Evolutionary conservation across 306 rosid species (phyloP).

Genomic region (Sesbania bispinosa): DNA sequence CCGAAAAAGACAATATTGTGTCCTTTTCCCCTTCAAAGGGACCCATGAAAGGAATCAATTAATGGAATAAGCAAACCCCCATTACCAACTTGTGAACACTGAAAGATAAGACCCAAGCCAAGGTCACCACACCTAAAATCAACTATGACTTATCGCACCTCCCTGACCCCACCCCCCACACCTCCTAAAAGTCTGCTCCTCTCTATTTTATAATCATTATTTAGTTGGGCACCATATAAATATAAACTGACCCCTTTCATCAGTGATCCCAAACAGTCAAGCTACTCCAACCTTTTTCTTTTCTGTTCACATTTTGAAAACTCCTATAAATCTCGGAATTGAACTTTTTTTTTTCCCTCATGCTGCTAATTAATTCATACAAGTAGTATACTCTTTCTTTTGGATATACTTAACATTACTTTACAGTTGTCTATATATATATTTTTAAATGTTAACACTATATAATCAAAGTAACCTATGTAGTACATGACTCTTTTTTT

Average conservation of each 20-base stretch:
- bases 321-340: neutral
- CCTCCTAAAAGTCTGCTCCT: conserved; percentile 1
- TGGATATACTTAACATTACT: neutral
- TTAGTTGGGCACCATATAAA: conserved; percentile 9
- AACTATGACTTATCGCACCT: conserved; percentile 31
- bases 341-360: neutral
- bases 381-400: neutral
- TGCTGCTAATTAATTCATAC: neutral
- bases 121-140: conserved; percentile 31
- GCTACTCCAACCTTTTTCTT: neutral
- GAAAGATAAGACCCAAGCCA: conserved; percentile 33
- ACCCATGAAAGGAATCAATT: conserved; percentile 36
- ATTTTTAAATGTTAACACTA: neutral
- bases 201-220: conserved; percentile 2
- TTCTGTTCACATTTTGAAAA: conserved; percentile 20
- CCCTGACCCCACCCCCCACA: conserved; percentile 23
- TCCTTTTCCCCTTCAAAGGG: conserved; percentile 29
- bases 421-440: neutral
- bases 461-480: neutral
- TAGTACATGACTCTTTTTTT: neutral
- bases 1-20: conserved; percentile 43
- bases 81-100: conserved; percentile 29
- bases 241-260: neutral
- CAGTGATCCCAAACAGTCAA: neutral
- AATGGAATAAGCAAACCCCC: conserved; percentile 27